These are phyloP conservation scores for Talaromyces adpressus DNA, from an alignment of 495 filamentous ascomycete species.

Conservation along the genomic window DNA sequence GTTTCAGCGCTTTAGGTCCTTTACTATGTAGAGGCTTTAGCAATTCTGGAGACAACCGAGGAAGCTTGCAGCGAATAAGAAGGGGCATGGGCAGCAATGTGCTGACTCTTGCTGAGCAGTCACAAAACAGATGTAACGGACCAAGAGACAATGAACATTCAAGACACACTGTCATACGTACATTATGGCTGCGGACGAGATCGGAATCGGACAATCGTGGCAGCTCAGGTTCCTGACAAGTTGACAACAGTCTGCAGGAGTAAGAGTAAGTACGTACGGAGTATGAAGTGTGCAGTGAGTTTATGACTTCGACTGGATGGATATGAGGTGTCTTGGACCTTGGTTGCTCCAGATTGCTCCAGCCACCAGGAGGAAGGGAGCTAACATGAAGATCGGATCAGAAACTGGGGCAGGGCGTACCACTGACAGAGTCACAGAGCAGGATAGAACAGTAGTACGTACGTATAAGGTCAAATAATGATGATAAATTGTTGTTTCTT, in stretches of 20 bases:
- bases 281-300: not conserved
- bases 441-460: not conserved
- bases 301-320: not conserved
- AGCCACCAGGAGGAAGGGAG: not conserved
- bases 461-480: not conserved
- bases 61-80: not conserved
- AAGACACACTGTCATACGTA: slow-evolving; percentile 3
- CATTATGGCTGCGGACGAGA: not conserved
- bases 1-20: not conserved
- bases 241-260: no score
- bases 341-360: not conserved
- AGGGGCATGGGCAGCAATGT: not conserved
- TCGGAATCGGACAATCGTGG: slow-evolving; percentile 1
- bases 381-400: not conserved
- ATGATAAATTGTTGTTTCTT: not conserved
- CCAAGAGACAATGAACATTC: not conserved
- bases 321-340: not conserved
- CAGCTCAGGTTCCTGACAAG: not conserved
- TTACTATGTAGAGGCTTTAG: not conserved
- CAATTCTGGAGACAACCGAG: slow-evolving; percentile 3
- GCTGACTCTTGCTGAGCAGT: not conserved
- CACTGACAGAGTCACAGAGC: no score
- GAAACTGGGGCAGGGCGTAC: not conserved
- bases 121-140: not conserved
- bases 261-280: no score